These are phyloP conservation scores for Hericium coralloides DNA, from an alignment of 768 basidiomycete species.

Conservation along the genomic window DNA sequence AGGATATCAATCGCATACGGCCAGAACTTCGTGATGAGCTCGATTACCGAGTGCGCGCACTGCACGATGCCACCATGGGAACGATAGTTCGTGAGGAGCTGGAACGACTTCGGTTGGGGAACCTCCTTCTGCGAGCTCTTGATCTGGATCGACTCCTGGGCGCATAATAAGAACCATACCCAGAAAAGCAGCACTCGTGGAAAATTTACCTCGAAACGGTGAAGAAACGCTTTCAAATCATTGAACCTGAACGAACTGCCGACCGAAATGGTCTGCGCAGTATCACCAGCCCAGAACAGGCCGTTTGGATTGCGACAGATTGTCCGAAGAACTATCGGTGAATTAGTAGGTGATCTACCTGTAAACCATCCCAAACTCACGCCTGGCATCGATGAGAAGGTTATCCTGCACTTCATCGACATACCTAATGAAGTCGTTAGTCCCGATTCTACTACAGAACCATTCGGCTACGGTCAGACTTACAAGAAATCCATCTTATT, in stretches of 20 bases:
- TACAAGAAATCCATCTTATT: conserved; percentile 48
- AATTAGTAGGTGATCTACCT: too few relatives aligned
- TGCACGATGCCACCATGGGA: conserved; percentile 70
- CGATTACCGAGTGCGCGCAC: conserved; percentile 56
- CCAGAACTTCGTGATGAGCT: conserved; percentile 54
- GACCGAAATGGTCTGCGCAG: conserved; percentile 67
- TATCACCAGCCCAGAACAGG: conserved; percentile 74
- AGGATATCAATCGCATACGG: conserved; percentile 55
- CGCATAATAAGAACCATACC: conserved; percentile 2
- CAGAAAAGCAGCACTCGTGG: too few relatives aligned
- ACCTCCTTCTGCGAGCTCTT: too few relatives aligned
- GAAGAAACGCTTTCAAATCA: conserved; percentile 60
- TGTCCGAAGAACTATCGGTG: conserved; percentile 42
- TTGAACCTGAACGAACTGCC: conserved; percentile 68
- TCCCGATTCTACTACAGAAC: not conserved
- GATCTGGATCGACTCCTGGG: conserved; percentile 9
- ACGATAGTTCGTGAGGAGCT: conserved; percentile 57
- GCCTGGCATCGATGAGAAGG: conserved; percentile 50
- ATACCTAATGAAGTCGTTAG: conserved; percentile 32
- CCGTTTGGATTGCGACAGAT: conserved; percentile 61
- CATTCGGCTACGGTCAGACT: conserved; percentile 9
- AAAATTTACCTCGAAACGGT: conserved; percentile 44
- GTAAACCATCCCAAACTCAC: conserved; percentile 28
- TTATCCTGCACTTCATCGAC: conserved; percentile 73
- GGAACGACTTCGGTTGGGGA: conserved; percentile 10